Percentiles rank a stretch among this genome's conserved stretches.
Evolutionary conservation across 768 basidiomycete genomes (phyloP).

Genomic region (Lactarius deliciosus): DNA sequence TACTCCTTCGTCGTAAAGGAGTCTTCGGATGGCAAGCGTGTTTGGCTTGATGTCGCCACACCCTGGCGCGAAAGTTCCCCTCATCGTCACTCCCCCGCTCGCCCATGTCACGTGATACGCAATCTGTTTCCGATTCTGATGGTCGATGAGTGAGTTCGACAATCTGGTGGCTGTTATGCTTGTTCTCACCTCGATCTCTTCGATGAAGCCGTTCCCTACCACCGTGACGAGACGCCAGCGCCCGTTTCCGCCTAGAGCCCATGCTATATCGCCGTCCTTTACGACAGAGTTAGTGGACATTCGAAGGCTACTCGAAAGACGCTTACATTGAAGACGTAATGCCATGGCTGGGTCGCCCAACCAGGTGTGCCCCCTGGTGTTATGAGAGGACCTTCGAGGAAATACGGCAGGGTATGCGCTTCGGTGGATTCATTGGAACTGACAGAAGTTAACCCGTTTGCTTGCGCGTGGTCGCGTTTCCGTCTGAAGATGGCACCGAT

Average conservation of each 20-base stretch:
- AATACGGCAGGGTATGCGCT: neutral
- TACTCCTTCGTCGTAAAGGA: constrained; percentile 18
- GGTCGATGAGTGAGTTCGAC: neutral
- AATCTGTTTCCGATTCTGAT: constrained; percentile 18
- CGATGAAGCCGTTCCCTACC: constrained; percentile 17
- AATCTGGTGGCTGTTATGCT: neutral
- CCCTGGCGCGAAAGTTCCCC: constrained; percentile 19
- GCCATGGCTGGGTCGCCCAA: constrained; percentile 24
- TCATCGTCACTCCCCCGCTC: constrained; percentile 9
- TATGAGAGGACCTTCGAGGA: constrained; percentile 4
- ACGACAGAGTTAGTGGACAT: neutral
- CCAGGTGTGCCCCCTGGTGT: constrained; percentile 16
- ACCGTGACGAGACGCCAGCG: constrained; percentile 24
- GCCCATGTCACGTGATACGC: constrained; percentile 22
- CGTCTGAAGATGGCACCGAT: constrained; percentile 9
- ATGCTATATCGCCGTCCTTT: constrained; percentile 19
- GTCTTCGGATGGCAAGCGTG: constrained; percentile 15
- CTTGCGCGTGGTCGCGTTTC: neutral
- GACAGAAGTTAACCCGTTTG: neutral
- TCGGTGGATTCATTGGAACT: neutral
- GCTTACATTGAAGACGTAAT: constrained; percentile 19
- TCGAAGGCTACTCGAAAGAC: neutral
- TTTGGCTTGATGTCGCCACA: constrained; percentile 24
- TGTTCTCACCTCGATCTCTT: constrained; percentile 16
- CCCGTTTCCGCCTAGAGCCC: constrained; percentile 19